Evolutionary conservation across 164 flowering plant species (phyloP).

Genomic region (Nymphaea thermarum): DNA sequence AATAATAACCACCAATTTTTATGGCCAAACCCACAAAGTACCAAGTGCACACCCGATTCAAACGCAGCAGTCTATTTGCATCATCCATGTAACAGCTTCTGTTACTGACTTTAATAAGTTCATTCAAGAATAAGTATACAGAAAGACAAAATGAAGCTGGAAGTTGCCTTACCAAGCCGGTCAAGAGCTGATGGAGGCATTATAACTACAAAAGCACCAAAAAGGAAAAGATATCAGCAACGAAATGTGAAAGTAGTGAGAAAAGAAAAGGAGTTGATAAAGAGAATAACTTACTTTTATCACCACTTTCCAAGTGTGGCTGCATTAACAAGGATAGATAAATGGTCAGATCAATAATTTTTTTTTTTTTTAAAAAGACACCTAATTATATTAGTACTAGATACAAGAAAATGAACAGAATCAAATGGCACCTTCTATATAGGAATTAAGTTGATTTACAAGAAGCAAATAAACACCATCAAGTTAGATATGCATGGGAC

Average conservation of each 20-base stretch:
- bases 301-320: slow-evolving; percentile 74
- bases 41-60: too few species aligned
- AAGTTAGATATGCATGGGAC: background rate
- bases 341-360: background rate
- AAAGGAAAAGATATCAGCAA: background rate
- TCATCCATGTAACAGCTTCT: too few species aligned
- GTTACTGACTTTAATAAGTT: too few species aligned
- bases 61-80: too few species aligned
- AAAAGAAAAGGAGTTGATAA: background rate
- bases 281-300: slow-evolving; percentile 44
- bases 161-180: slow-evolving; percentile 40
- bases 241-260: background rate
- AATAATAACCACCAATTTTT: too few species aligned
- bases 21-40: too few species aligned
- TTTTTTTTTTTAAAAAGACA: too few species aligned
- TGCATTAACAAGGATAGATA: slow-evolving; percentile 13
- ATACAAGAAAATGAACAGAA: too few species aligned
- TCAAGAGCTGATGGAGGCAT: slow-evolving; percentile 82
- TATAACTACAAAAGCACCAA: slow-evolving; percentile 32
- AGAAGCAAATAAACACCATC: too few species aligned
- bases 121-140: background rate
- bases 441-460: too few species aligned
- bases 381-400: background rate
- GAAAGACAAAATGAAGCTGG: background rate
- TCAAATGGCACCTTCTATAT: background rate